Evolutionary conservation across 495 filamentous ascomycete genomes (phyloP).

Genomic region (Achaetomiella virescens): DNA sequence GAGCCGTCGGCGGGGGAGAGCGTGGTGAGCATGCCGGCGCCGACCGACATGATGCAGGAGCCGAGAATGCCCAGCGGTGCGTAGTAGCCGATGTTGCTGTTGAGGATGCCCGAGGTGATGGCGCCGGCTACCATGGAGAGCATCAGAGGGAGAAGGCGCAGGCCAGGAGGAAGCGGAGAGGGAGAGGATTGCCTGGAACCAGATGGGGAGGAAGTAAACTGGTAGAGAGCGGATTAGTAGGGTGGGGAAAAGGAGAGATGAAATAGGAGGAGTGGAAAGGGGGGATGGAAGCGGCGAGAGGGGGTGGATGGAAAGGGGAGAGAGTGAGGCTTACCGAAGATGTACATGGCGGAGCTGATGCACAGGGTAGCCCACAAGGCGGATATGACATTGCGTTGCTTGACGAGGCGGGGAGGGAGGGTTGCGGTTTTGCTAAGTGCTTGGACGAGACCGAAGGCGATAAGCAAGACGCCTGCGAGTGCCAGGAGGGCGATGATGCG

Average conservation of each 20-base stretch:
- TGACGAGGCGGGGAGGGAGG: constrained; percentile 59
- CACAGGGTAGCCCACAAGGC: constrained; percentile 32
- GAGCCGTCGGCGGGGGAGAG: constrained; percentile 35
- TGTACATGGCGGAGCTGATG: constrained; percentile 30
- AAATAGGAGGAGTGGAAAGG: no score
- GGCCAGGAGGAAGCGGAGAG: constrained; percentile 43
- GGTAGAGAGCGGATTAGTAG: constrained; percentile 15
- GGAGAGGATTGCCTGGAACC: constrained; percentile 50
- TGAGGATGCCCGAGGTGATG: constrained; percentile 36
- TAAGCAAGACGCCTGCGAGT: constrained; percentile 37
- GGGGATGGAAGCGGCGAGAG: no score
- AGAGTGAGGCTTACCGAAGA: constrained; percentile 49
- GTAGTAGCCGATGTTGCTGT: constrained; percentile 44
- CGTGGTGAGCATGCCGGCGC: constrained; percentile 46
- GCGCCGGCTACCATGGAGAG: constrained; percentile 46
- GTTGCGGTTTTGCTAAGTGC: constrained; percentile 56
- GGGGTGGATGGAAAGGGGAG: constrained; percentile 41
- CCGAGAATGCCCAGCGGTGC: constrained; percentile 44
- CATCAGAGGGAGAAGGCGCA: constrained; percentile 48
- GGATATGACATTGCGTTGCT: constrained; percentile 56
- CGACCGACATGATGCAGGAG: constrained; percentile 51
- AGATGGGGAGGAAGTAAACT: constrained; percentile 57
- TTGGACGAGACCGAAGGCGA: constrained; percentile 45
- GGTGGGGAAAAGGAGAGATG: no score
- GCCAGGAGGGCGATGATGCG: constrained; percentile 40